Conservation (phyloP, 768 basidiomycete genomes). For the Hydnomerulius pinastri region DNA sequence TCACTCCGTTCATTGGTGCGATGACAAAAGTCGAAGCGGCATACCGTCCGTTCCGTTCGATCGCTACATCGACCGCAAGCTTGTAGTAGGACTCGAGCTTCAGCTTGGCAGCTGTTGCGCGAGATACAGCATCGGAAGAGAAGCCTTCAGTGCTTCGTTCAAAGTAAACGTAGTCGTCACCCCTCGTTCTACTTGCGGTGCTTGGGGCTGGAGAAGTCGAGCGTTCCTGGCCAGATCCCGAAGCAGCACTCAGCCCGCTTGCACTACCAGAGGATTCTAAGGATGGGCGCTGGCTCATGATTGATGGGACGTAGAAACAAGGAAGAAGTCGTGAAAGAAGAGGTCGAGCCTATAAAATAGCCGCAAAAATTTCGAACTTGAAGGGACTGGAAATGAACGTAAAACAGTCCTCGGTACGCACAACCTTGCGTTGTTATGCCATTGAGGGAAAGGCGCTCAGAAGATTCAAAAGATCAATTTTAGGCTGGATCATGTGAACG, state of each 20-base stretch:
- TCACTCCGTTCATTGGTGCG: not conserved
- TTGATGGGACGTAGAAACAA: slow-evolving; percentile 3
- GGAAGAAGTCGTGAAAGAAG: slow-evolving; percentile 7
- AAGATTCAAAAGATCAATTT: slow-evolving; percentile 2
- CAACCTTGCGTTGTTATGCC: slow-evolving; percentile 5
- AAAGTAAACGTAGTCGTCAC: slow-evolving; percentile 88
- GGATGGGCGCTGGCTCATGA: slow-evolving; percentile 34
- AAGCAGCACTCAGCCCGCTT: slow-evolving; percentile 16
- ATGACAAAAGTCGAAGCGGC: slow-evolving; percentile 12
- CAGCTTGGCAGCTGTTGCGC: slow-evolving; percentile 90
- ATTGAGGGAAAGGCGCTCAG: not conserved
- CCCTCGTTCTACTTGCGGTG: slow-evolving; percentile 30
- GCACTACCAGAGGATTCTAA: slow-evolving; percentile 25
- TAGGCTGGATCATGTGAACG: too few species aligned
- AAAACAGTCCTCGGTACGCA: slow-evolving; percentile 17
- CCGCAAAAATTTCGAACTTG: slow-evolving; percentile 14
- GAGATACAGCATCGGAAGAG: slow-evolving; percentile 84
- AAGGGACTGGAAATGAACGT: slow-evolving; percentile 24
- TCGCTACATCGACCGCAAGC: slow-evolving; percentile 94
- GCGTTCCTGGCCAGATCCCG: slow-evolving; percentile 25
- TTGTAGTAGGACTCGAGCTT: slow-evolving; percentile 99
- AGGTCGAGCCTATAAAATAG: slow-evolving; percentile 1
- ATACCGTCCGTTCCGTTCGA: slow-evolving; percentile 92
- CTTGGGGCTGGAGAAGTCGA: slow-evolving; percentile 32
- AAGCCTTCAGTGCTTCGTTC: slow-evolving; percentile 82